A percentile compares a stretch with the other conserved stretches of the same genome.
phyloP scores from a whole-genome alignment of 495 filamentous ascomycete genomes.

The Tuber calosporum region DNA sequence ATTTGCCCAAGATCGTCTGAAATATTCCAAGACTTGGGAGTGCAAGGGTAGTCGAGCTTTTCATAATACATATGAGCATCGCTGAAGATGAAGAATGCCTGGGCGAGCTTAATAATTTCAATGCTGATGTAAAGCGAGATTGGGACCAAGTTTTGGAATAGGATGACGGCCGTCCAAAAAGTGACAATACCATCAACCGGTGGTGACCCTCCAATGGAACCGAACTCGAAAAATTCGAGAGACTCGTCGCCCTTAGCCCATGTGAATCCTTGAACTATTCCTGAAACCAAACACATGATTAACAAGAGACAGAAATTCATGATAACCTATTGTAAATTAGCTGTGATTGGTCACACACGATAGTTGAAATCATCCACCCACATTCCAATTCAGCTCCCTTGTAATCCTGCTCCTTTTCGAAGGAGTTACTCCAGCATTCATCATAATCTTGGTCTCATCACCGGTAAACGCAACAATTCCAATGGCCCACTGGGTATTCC shows the following conservation, averaged over 20 bases:
- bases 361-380: slow-evolving; percentile 43
- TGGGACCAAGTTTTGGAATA: slow-evolving; percentile 97
- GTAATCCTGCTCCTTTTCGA: slow-evolving; percentile 87
- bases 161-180: slow-evolving; percentile 87
- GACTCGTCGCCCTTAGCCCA: slow-evolving; percentile 72
- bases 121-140: slow-evolving; percentile 97
- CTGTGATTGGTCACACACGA: background rate
- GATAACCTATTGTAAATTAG: slow-evolving; percentile 46
- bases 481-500: slow-evolving; percentile 94
- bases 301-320: slow-evolving; percentile 93
- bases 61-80: slow-evolving; percentile 96
- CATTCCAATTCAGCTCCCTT: slow-evolving; percentile 91
- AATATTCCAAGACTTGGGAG: slow-evolving; percentile 98
- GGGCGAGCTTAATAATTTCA: slow-evolving; percentile 86
- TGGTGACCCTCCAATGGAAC: slow-evolving; percentile 69
- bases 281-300: slow-evolving; percentile 80
- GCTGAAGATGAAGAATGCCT: slow-evolving; percentile 97
- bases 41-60: slow-evolving; percentile 82
- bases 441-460: slow-evolving; percentile 98
- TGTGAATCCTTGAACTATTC: slow-evolving; percentile 72
- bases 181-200: slow-evolving; percentile 84
- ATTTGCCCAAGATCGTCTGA: slow-evolving; percentile 98
- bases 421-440: slow-evolving; percentile 95
- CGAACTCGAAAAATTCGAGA: slow-evolving; percentile 76
- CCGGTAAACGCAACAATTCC: slow-evolving; percentile 97